These are phyloP conservation scores for Triticum dicoccoides DNA, from an alignment of 176 grass and related monocot species.

Conservation along the genomic window DNA sequence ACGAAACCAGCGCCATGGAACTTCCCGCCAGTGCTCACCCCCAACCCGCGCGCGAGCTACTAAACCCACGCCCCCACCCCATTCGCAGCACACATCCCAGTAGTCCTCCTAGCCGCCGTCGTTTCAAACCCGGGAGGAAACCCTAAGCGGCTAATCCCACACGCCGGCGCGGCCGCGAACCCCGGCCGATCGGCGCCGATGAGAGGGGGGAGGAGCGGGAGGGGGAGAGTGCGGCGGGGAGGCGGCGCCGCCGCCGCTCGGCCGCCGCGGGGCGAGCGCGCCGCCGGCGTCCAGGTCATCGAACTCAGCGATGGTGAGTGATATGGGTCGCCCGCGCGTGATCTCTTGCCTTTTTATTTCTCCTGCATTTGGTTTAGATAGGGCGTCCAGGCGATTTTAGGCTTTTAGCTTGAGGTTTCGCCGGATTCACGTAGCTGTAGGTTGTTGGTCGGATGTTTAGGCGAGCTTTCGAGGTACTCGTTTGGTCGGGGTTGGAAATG, in stretches of 20 bases:
- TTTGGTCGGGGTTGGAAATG: background rate
- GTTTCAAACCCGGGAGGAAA: background rate
- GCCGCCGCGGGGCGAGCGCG: background rate
- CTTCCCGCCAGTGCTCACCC: constrained; percentile 27
- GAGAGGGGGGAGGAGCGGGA: constrained; percentile 27
- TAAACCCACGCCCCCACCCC: background rate
- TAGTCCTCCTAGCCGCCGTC: background rate
- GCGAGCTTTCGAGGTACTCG: background rate
- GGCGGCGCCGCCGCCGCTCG: background rate
- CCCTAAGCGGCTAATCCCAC: background rate
- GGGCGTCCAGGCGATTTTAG: background rate
- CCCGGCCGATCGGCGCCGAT: background rate
- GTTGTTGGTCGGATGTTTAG: background rate
- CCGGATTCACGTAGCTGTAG: background rate
- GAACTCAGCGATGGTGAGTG: constrained; percentile 18
- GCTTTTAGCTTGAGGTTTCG: background rate
- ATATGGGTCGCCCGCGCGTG: too few species aligned
- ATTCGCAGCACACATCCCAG: background rate
- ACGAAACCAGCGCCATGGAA: background rate
- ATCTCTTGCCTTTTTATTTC: background rate
- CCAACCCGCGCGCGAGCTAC: background rate
- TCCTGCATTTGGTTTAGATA: background rate
- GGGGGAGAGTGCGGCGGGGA: background rate
- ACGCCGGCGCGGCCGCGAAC: background rate
- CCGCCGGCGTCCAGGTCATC: background rate